Evolutionary conservation across 2,329 filamentous ascomycete genomes (phyloP), one percentile per base, ranked within the genome.

Genomic region (Diaporthe humulicola): DNA sequence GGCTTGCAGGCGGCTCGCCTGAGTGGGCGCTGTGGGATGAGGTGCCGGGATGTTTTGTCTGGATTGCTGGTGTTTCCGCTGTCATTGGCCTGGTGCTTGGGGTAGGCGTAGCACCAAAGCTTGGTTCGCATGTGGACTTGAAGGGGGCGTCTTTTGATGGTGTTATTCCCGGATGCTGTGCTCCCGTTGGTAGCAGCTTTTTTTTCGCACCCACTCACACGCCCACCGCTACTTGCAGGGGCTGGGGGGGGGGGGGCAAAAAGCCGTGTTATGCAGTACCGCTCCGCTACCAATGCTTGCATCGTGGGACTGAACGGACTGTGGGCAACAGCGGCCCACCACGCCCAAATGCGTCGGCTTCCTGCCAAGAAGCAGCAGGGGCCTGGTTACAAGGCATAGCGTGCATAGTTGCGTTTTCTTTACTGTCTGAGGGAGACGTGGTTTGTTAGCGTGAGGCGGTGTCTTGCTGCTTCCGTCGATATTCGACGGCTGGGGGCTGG

Each of bases 121-220:
- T 70, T 52, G 64, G 64, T 67, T 52, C 33, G 64, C 48, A 33
- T 9, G 52, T 70, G 67, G 67, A 17, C 36, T 56, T 57, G 67
- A 22, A 42, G 67, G 64, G 33, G 45, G 22, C 61, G 36, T 10
- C 33, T 15, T 70, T 45, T 57, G 36, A 58, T 70, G 67, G 50
- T 70, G 67, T 70, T 70, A 70, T 70, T 70, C 52, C 67, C 67
- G 67, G 52, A 58, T 58, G 67, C 50, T 45, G 52, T 12, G 52
- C 38, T 42, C 67, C 67, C 25, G 52, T 58, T 70, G 54, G 50
- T 58, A 33, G 36, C 54, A 19, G 67, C 28, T n/a, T n/a, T n/a
- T n/a, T n/a, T n/a, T n/a, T 12, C 36, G 36, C 67, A 57, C 50
- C 67, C 67, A 48, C 67, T 58, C 52, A 28, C 67, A 58, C 30